These are phyloP conservation scores for Barnettozyma wickerhamii DNA, from an alignment of 805 yeast species.

Conservation along the genomic window DNA sequence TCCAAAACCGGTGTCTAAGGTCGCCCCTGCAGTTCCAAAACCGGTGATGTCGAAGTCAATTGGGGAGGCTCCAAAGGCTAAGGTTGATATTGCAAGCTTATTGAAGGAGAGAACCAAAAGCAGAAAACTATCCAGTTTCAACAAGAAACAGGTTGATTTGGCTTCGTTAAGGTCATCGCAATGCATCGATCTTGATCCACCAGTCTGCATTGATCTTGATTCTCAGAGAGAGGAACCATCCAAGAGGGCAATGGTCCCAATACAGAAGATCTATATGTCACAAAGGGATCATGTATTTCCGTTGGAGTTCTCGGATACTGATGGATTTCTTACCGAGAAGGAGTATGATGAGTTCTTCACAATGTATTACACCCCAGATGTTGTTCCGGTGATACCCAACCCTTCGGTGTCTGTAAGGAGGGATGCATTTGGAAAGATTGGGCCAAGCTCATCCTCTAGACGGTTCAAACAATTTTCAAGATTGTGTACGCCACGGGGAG, in stretches of 20 bases:
- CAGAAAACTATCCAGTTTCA: slow-evolving; percentile 4
- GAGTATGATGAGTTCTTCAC: slow-evolving; percentile 19
- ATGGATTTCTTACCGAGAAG: slow-evolving; percentile 18
- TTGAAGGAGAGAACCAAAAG: slow-evolving; percentile 12
- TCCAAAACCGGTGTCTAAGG: background rate
- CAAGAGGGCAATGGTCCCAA: background rate
- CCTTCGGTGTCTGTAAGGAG: slow-evolving; percentile 14
- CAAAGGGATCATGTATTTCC: slow-evolving; percentile 13
- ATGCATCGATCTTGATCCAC: slow-evolving; percentile 1
- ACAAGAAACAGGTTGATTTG: slow-evolving; percentile 6
- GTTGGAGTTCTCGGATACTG: slow-evolving; percentile 6
- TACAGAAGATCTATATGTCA: slow-evolving; percentile 6
- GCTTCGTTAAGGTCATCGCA: slow-evolving; percentile 13
- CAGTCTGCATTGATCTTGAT: background rate
- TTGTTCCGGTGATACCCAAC: slow-evolving; percentile 9
- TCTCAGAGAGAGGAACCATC: background rate
- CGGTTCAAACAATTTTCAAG: slow-evolving; percentile 13
- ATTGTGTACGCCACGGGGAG: slow-evolving; percentile 7
- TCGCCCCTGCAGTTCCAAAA: background rate
- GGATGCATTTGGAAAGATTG: slow-evolving; percentile 10
- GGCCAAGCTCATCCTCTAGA: slow-evolving; percentile 12
- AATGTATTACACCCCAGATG: slow-evolving; percentile 8
- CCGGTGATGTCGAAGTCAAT: no score
- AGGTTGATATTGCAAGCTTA: slow-evolving; percentile 17
- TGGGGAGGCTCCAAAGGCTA: background rate